phyloP scores from a whole-genome alignment of 2,329 filamentous ascomycete species.

The Claviceps spartinae region DNA sequence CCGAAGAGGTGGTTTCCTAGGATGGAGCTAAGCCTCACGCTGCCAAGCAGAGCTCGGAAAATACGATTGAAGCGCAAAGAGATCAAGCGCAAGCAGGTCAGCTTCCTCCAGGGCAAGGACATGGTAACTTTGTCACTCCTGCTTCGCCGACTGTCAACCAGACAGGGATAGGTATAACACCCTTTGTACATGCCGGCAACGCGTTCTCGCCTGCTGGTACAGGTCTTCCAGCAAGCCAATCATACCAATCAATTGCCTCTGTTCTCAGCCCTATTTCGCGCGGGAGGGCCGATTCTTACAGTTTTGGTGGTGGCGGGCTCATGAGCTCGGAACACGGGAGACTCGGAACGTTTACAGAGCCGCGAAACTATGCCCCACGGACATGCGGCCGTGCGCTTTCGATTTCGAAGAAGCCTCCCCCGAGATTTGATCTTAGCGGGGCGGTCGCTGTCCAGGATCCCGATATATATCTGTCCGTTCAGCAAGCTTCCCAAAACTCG shows the following conservation, averaged over 20 bases:
- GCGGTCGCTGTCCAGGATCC: not conserved
- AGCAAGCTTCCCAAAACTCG: not conserved
- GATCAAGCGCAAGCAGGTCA: not conserved
- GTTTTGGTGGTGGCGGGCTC: slow-evolving; percentile 1
- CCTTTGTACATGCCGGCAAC: too few relatives aligned
- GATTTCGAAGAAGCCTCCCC: slow-evolving; percentile 19
- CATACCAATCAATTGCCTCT: slow-evolving; percentile 3
- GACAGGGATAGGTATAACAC: not conserved
- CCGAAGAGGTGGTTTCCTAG: slow-evolving; percentile 3
- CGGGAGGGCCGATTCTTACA: not conserved
- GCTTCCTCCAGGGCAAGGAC: not conserved
- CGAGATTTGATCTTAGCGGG: slow-evolving; percentile 20
- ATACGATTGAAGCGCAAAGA: not conserved
- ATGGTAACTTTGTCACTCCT: not conserved
- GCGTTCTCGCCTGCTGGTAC: not conserved
- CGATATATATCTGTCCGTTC: not conserved
- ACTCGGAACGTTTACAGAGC: slow-evolving; percentile 21
- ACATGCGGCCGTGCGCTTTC: slow-evolving; percentile 13
- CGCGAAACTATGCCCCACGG: slow-evolving; percentile 28
- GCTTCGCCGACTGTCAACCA: not conserved
- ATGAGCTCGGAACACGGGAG: slow-evolving; percentile 6
- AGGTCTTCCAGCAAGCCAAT: slow-evolving; percentile 4
- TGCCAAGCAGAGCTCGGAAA: not conserved
- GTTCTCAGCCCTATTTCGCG: not conserved
- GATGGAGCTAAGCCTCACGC: slow-evolving; percentile 3